Evolutionary conservation across 495 filamentous ascomycete species (phyloP), one percentile per base, ranked within the genome.

Genomic region (Neurospora sp.): DNA sequence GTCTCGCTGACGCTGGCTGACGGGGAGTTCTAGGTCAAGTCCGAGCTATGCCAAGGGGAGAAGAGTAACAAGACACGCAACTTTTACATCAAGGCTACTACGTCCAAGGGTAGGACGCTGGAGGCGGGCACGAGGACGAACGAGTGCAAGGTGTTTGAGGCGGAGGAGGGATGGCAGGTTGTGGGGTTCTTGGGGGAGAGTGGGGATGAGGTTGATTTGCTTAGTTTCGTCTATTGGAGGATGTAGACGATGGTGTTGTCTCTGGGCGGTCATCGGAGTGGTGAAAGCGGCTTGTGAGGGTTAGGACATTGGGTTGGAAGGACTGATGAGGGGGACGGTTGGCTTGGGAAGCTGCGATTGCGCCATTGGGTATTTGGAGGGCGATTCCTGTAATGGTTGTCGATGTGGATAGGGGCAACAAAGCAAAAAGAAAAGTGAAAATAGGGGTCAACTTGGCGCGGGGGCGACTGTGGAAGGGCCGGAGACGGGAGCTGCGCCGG

Each of bases 191-290:
- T 86, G 71, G 88, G 88, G n/a, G 83, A 87, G 75, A 79, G 73
- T 75, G 89, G 88, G 2, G 84, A 87, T 74, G 88, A 90, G 79
- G 74, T 91, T 65, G 89, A 90, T 79, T 84, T 86, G 76, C 73
- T 90, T 45, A 88, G 83, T 8, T 86, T 91, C 76, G 79, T 90
- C 45, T 90, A 83, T 77, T 82, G 78, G 38, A 81, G 78, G 45
- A 79, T 78, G 72, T 84, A 71, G 68, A 39, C 12, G 14, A 72
- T 12, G 35, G 10, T 59, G n/a, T 16, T 59, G n/a, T 16, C 35
- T 44, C 18, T 20, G 18, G 18, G 44, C 78, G 78, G 74, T 84
- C 53, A 65, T 31, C 69, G 44, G 31, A 6, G 69, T 27, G 35
- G 9, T 48, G 14, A 38, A 5, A 10, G 45, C 12, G 45, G 18